Evolutionary conservation across 2,329 filamentous ascomycete species (phyloP).

Genomic region (Apiospora aurea): DNA sequence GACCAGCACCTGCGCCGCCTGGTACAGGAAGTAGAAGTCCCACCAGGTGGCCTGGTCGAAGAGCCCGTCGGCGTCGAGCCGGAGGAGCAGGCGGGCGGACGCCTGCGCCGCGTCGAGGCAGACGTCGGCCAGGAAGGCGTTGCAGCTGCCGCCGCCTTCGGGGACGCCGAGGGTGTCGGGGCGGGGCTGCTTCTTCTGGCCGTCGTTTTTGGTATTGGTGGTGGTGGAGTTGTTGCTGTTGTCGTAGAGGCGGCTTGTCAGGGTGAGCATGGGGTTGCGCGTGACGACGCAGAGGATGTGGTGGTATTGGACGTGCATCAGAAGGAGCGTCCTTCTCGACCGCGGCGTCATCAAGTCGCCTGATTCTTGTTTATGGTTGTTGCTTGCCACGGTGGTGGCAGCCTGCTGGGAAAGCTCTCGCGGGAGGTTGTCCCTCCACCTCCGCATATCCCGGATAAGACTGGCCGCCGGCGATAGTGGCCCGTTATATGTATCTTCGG

Average conservation of each 20-base stretch:
- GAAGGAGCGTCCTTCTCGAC: conserved; percentile 46
- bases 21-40: conserved; percentile 49
- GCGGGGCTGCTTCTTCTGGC: no score
- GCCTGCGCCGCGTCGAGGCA: conserved; percentile 47
- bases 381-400: conserved; percentile 31
- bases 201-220: background rate
- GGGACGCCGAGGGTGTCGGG: conserved; percentile 36
- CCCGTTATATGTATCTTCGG: conserved; percentile 46
- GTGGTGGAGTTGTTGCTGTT: background rate
- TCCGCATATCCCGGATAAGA: conserved; percentile 46
- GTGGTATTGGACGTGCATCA: conserved; percentile 49
- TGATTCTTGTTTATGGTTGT: background rate
- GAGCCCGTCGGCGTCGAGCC: conserved; percentile 44
- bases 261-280: conserved; percentile 46
- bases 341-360: conserved; percentile 18
- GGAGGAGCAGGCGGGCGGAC: conserved; percentile 42
- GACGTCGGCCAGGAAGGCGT: conserved; percentile 43
- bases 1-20: conserved; percentile 46
- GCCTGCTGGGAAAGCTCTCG: conserved; percentile 44
- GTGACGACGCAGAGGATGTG: conserved; percentile 48
- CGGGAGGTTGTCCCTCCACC: conserved; percentile 48
- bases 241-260: conserved; percentile 33
- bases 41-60: conserved; percentile 50
- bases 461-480: conserved; percentile 46
- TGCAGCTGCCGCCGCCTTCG: conserved; percentile 38